Conservation (phyloP, 768 basidiomycete species). For the Mrakia blollopis region DNA sequence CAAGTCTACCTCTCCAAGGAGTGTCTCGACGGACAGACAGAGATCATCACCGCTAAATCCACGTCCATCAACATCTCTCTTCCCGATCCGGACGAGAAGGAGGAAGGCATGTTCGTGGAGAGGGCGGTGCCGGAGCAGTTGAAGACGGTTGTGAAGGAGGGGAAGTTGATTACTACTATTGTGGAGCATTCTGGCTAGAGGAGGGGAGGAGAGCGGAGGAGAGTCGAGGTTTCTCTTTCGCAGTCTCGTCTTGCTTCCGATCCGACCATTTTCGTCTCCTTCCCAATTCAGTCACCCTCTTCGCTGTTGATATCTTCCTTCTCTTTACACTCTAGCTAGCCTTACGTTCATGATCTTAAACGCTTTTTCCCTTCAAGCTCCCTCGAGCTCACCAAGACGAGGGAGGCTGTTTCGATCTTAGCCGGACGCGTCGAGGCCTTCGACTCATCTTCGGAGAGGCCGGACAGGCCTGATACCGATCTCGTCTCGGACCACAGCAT, state of each 20-base stretch:
- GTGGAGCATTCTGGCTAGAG: constrained; percentile 66
- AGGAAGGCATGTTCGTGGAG: constrained; percentile 87
- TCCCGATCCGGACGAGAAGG: constrained; percentile 71
- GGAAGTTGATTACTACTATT: constrained; percentile 79
- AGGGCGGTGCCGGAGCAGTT: constrained; percentile 93
- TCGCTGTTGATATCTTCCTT: constrained; percentile 5
- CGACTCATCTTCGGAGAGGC: background rate
- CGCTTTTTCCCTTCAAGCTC: background rate
- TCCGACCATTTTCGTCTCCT: background rate
- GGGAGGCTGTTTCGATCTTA: background rate
- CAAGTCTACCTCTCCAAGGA: constrained; percentile 86
- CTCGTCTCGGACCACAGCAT: constrained; percentile 1
- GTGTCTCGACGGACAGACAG: constrained; percentile 57
- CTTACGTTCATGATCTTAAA: constrained; percentile 6
- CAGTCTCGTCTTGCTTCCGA: background rate
- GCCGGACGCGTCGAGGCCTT: background rate
- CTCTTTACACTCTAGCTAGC: background rate
- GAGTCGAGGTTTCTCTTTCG: background rate
- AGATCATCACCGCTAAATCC: constrained; percentile 92
- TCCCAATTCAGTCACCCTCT: background rate
- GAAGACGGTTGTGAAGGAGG: constrained; percentile 70
- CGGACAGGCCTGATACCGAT: too few relatives aligned
- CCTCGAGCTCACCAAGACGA: background rate
- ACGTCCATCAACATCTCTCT: constrained; percentile 85
- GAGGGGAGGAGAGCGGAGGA: background rate